Percentiles rank a stretch among this genome's conserved stretches.
Conservation (phyloP, 1,284 basidiomycete species). For the Cystobasidiaceae sp. region DNA sequence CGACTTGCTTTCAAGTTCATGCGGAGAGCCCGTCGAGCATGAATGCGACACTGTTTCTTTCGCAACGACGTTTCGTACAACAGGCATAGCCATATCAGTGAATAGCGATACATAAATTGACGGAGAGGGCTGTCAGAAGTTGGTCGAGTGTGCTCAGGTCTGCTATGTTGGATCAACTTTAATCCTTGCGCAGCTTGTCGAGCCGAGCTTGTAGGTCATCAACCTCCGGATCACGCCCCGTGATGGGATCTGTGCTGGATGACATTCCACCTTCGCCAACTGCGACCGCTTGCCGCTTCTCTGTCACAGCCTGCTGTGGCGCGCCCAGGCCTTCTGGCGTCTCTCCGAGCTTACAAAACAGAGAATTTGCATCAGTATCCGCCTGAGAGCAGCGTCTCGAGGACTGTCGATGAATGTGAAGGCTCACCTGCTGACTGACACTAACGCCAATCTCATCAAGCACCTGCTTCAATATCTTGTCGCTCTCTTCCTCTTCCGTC, state of each 20-base stretch:
- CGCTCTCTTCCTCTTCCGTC: slow-evolving; percentile 80
- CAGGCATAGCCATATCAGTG: no score
- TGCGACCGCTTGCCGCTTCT: slow-evolving; percentile 69
- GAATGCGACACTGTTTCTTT: no score
- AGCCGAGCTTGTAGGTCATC: slow-evolving; percentile 81
- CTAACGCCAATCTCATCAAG: slow-evolving; percentile 94
- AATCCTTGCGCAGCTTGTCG: slow-evolving; percentile 62
- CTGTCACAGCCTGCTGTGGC: slow-evolving; percentile 54
- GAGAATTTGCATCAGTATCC: slow-evolving; percentile 24
- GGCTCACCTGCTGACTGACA: slow-evolving; percentile 76
- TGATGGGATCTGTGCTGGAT: slow-evolving; percentile 50
- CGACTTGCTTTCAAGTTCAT: no score
- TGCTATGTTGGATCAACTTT: background rate
- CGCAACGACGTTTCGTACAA: no score
- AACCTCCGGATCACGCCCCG: slow-evolving; percentile 58
- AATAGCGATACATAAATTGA: no score
- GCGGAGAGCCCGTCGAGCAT: no score
- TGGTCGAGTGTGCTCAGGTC: no score
- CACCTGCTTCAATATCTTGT: slow-evolving; percentile 93
- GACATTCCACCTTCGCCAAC: slow-evolving; percentile 58
- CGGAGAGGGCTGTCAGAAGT: no score
- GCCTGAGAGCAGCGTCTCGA: background rate
- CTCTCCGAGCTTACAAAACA: slow-evolving; percentile 83
- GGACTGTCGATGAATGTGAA: background rate
- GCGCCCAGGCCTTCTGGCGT: slow-evolving; percentile 64